Evolutionary conservation across 768 basidiomycete genomes (phyloP).

Genomic region (Chalciporus chontae): DNA sequence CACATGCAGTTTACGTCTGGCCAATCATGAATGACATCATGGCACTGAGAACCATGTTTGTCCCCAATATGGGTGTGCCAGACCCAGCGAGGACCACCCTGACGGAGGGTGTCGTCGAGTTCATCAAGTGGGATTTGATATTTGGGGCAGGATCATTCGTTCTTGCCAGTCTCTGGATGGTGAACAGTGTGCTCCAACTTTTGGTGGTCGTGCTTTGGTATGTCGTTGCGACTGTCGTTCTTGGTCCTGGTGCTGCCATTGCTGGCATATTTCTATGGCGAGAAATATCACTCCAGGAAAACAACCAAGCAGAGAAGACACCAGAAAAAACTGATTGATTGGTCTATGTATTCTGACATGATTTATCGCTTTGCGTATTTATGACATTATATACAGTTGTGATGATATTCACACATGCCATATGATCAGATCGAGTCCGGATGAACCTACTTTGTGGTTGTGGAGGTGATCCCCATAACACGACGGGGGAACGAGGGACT

Average conservation of each 20-base stretch:
- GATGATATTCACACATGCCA: no score
- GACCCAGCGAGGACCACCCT: constrained; percentile 1
- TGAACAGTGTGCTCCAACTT: constrained; percentile 30
- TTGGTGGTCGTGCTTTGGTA: constrained; percentile 42
- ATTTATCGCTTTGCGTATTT: no score
- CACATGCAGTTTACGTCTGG: constrained; percentile 25
- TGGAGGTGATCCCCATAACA: no score
- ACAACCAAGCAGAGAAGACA: not conserved
- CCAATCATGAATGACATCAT: constrained; percentile 7
- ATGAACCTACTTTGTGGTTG: no score
- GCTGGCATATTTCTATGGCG: constrained; percentile 47
- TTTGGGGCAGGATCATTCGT: constrained; percentile 39
- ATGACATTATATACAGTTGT: no score
- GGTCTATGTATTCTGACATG: not conserved
- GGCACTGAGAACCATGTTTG: constrained; percentile 9
- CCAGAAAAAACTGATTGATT: constrained; percentile 1
- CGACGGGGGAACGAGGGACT: no score
- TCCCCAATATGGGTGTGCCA: constrained; percentile 7
- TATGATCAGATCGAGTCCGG: no score
- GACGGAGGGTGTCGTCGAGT: constrained; percentile 26
- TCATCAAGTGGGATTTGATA: constrained; percentile 51
- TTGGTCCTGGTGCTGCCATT: constrained; percentile 53
- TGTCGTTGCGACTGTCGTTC: constrained; percentile 34
- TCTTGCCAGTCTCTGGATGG: constrained; percentile 51
- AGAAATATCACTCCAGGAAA: constrained; percentile 34